These are phyloP conservation scores for Cercospora zeina DNA, from an alignment of 2,329 filamentous ascomycete species.

Conservation along the genomic window DNA sequence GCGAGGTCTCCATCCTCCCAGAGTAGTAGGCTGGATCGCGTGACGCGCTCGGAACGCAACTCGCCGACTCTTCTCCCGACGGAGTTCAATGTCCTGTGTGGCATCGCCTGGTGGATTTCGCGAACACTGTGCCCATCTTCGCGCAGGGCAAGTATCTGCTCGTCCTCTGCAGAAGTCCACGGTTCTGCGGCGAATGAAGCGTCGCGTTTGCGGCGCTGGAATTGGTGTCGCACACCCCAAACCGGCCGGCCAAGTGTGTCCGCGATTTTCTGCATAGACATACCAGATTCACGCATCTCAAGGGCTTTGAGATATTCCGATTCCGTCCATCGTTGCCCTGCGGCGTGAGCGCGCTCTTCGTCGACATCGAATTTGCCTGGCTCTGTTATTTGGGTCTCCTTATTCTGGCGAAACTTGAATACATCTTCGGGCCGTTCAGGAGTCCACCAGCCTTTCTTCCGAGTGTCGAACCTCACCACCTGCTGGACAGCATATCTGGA, in stretches of 20 bases:
- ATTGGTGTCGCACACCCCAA: background rate
- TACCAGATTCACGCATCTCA: conserved; percentile 5
- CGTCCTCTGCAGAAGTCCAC: background rate
- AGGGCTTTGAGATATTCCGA: background rate
- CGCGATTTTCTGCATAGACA: background rate
- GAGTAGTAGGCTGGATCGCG: background rate
- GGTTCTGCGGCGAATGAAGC: background rate
- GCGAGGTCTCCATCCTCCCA: conserved; percentile 1
- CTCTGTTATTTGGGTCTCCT: background rate
- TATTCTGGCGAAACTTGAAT: conserved; percentile 5
- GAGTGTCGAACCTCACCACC: background rate
- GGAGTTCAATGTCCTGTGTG: background rate
- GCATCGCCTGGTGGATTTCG: conserved; percentile 1
- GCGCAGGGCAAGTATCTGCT: conserved; percentile 4
- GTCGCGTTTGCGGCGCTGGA: background rate
- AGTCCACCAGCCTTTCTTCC: conserved; percentile 8
- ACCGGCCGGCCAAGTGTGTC: background rate
- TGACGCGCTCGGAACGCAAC: background rate
- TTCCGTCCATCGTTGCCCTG: background rate
- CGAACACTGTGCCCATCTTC: background rate
- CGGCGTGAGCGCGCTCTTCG: background rate
- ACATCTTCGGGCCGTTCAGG: conserved; percentile 12
- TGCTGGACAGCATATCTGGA: background rate
- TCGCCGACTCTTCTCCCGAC: background rate
- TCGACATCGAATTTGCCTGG: background rate